Base-by-base conservation (phyloP, 176 grass and related monocot genomes). In the Echinochloa phyllopogon region DNA sequence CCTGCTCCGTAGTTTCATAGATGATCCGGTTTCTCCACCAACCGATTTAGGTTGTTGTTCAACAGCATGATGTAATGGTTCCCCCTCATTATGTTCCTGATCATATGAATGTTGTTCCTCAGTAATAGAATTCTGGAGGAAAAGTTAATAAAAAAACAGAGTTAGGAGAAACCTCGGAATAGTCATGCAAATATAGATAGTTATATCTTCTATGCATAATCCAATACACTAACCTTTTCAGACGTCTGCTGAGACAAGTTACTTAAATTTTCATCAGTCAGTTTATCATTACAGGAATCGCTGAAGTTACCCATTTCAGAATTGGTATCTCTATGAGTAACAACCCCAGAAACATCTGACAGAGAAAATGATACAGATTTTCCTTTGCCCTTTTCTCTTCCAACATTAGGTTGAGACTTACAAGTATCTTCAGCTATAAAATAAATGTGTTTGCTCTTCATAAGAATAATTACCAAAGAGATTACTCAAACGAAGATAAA, bases 321-420 rank as follows among this genome's bases (percentile, higher is more conserved):
- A 81, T 58, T 53, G 21, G 59, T 83, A 58, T 89, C 77, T 76
- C 39, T 69, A 68, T 78, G 40, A 84, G 56, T 1, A 61, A 21
- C 40, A 36, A 20, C 55, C 33, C 60, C 71, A 49, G 72, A 75
- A 85, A 74, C 78, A 88, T 88, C 69, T 3, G 74, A 75, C 80
- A 77, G 69, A 75, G 63, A 21, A 92, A 94, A 94, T 50, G 82
- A 90, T 62, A 94, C 82, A 53, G 69, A 90, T 83, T 90, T 94
- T 39, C 52, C 57, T 76, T 84, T 90, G 45, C 59, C 48, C 13
- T 88, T 83, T 86, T 78, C 81, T 51, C 12, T 55, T 53, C 56
- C 43, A 76, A 21, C 29, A 25, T 76, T 81, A 81, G 83, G 79
- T 88, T 69, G 75, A 76, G 83, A 84, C 66, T 86, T 81, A 56